Evolutionary conservation across 1,284 basidiomycete genomes (phyloP).

Genomic region (Coniferiporia sulphurascens): DNA sequence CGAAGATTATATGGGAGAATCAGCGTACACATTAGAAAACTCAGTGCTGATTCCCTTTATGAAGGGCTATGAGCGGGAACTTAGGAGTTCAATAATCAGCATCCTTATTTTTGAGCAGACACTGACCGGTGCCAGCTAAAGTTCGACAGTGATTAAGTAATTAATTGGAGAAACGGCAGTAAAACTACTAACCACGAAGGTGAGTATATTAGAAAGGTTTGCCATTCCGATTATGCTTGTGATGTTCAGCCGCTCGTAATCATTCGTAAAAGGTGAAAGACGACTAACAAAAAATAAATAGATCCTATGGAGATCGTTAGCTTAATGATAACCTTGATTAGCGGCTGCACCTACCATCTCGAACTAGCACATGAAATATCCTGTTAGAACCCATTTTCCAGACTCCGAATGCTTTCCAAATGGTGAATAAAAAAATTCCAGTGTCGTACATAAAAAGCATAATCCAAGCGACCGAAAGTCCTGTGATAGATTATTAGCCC

Average conservation of each 20-base stretch:
- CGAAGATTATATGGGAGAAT: neutral
- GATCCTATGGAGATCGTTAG: neutral
- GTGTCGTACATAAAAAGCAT: constrained; percentile 1
- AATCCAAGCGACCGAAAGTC: neutral
- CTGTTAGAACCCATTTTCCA: constrained; percentile 4
- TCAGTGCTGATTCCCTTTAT: constrained; percentile 4
- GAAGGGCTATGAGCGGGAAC: constrained; percentile 3
- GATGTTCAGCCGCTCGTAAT: neutral
- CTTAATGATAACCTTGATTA: too few relatives aligned
- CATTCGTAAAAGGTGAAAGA: neutral
- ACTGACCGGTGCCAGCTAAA: neutral
- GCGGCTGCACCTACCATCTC: constrained; percentile 1
- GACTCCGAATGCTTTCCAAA: constrained; percentile 5
- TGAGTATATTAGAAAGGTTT: constrained; percentile 8
- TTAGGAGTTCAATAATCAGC: too few relatives aligned
- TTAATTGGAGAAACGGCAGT: neutral
- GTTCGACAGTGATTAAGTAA: neutral
- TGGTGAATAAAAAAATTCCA: neutral
- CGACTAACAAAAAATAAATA: constrained; percentile 9
- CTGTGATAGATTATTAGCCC: neutral
- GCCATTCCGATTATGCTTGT: constrained; percentile 7
- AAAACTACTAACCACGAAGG: constrained; percentile 1
- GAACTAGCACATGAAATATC: constrained; percentile 1
- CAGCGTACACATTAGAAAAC: constrained; percentile 6
- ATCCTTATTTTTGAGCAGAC: neutral